These are phyloP conservation scores for Podila verticillata DNA, from an alignment of 192 early-diverging fungal genomes.

Conservation along the genomic window DNA sequence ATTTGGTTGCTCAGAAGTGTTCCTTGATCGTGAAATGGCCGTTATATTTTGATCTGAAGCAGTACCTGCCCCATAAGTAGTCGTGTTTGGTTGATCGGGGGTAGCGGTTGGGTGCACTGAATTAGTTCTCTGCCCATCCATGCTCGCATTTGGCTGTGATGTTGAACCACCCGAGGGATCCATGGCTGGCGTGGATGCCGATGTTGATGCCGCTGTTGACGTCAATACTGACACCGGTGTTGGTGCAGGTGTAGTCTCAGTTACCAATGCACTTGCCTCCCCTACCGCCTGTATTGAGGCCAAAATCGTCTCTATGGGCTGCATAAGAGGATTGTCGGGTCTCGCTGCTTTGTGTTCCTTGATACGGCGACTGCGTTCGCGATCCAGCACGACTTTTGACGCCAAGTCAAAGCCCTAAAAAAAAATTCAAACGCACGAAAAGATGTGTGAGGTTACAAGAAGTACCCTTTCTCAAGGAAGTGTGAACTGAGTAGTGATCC, in stretches of 20 bases:
- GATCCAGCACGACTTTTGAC: conserved; percentile 15
- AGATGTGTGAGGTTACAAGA: not conserved
- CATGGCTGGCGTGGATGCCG: not conserved
- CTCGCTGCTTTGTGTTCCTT: not conserved
- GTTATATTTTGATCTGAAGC: too few species aligned
- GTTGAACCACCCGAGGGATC: too few species aligned
- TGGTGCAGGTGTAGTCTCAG: not conserved
- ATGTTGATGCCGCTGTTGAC: not conserved
- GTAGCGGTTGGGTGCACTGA: too few species aligned
- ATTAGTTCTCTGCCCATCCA: too few species aligned
- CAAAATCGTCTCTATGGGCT: too few species aligned
- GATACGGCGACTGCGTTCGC: not conserved
- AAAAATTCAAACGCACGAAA: not conserved
- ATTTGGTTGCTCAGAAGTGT: not conserved
- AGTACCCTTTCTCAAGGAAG: too few species aligned
- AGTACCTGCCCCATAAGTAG: too few species aligned
- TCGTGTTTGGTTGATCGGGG: too few species aligned
- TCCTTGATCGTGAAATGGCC: not conserved
- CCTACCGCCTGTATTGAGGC: too few species aligned
- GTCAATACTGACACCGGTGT: not conserved
- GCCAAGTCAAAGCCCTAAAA: conserved; percentile 34
- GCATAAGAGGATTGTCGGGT: not conserved
- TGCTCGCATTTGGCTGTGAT: too few species aligned
- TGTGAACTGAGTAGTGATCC: too few species aligned
- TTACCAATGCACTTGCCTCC: not conserved